phyloP scores from a whole-genome alignment of 2,329 filamentous ascomycete genomes.

The Bertia moriformis region DNA sequence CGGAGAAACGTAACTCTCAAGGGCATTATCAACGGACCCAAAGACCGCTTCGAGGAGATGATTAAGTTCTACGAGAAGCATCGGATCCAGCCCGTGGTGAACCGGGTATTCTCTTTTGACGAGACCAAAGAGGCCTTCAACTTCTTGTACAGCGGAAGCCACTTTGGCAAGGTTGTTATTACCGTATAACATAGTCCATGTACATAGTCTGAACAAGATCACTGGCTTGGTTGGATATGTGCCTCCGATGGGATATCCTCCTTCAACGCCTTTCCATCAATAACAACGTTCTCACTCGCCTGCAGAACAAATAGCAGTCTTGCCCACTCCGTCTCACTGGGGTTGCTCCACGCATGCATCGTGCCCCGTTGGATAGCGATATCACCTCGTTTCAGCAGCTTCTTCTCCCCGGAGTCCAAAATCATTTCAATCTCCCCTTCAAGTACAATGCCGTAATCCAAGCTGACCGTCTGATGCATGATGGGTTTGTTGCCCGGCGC shows the following conservation, averaged over 20 bases:
- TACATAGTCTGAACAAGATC: background rate
- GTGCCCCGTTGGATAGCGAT: conserved; percentile 39
- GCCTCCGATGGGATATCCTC: background rate
- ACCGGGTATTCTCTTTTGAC: conserved; percentile 28
- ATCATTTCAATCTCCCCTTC: conserved; percentile 35
- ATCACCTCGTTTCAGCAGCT: conserved; percentile 31
- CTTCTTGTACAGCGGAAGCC: conserved; percentile 33
- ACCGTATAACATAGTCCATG: conserved; percentile 10
- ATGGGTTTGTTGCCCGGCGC: conserved; percentile 22
- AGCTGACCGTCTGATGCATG: conserved; percentile 36
- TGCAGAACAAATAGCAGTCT: conserved; percentile 27
- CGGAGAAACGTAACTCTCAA: conserved; percentile 20
- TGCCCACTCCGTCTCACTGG: conserved; percentile 28
- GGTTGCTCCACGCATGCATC: conserved; percentile 37
- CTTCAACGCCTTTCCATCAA: background rate
- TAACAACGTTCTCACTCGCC: conserved; percentile 10
- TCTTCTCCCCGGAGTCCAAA: conserved; percentile 32
- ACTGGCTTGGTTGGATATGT: background rate
- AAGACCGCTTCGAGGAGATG: conserved; percentile 41
- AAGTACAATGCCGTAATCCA: conserved; percentile 39
- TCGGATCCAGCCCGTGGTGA: conserved; percentile 29
- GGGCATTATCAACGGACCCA: conserved; percentile 41
- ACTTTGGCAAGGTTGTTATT: conserved; percentile 43
- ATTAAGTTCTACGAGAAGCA: conserved; percentile 26
- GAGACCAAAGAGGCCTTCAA: conserved; percentile 32